Evolutionary conservation across 345 rosid genomes (phyloP).

Genomic region (Rhodamnia rubescens): DNA sequence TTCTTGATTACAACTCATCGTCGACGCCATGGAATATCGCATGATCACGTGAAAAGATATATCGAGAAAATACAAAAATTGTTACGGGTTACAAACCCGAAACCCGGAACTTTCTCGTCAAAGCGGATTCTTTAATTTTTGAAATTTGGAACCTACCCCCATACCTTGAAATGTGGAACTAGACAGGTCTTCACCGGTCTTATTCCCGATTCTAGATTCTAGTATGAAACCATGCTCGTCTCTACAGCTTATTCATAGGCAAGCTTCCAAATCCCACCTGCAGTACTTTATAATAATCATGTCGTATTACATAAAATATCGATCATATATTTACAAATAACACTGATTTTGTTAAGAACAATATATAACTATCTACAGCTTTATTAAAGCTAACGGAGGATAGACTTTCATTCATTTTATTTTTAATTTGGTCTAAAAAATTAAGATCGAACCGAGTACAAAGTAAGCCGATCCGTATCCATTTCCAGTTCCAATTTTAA

Average conservation of each 20-base stretch:
- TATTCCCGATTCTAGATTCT: no score
- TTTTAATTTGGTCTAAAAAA: not conserved
- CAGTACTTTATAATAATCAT: not conserved
- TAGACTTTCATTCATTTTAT: not conserved
- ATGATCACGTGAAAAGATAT: no score
- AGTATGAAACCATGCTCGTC: no score
- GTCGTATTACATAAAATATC: not conserved
- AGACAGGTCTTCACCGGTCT: no score
- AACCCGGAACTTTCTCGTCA: no score
- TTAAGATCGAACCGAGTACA: not conserved
- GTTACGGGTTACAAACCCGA: no score
- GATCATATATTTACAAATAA: not conserved
- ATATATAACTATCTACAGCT: not conserved
- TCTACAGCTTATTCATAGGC: not conserved
- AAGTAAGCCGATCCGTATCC: not conserved
- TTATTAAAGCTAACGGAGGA: not conserved
- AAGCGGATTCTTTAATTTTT: no score
- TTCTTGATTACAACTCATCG: no score
- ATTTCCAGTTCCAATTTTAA: not conserved
- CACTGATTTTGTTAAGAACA: not conserved
- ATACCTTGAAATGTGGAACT: no score
- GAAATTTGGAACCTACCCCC: no score
- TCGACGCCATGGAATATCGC: no score
- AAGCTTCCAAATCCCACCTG: not conserved
- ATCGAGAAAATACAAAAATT: no score